Percentiles rank a stretch among this genome's conserved stretches.
phyloP scores from a whole-genome alignment of 306 rosid species.

The Quercus robur region DNA sequence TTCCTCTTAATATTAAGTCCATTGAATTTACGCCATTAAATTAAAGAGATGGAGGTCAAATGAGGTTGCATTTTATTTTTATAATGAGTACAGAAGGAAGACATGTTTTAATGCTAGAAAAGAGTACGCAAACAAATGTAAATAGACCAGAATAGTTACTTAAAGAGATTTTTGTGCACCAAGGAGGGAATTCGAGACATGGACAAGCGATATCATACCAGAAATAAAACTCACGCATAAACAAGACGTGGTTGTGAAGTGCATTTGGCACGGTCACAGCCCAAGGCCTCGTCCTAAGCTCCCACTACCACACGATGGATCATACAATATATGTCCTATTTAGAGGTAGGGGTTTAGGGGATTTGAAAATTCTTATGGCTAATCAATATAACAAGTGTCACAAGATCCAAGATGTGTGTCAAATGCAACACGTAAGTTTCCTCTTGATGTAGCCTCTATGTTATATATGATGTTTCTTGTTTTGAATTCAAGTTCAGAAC shows the following conservation, averaged over 20 bases:
- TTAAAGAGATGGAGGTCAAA: background rate
- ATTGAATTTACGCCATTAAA: background rate
- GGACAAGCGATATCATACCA: background rate
- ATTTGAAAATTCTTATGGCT: too few species aligned
- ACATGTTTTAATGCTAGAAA: background rate
- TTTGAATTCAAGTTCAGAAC: too few species aligned
- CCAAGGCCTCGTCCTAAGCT: too few species aligned
- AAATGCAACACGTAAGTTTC: too few species aligned
- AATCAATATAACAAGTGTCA: too few species aligned
- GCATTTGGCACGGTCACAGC: background rate
- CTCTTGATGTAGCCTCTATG: too few species aligned
- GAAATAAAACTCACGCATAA: background rate
- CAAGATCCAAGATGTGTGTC: too few species aligned
- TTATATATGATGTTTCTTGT: too few species aligned
- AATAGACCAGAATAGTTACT: background rate
- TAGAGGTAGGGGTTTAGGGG: too few species aligned
- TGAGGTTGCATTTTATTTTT: background rate
- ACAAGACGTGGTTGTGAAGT: background rate
- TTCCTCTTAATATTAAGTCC: background rate
- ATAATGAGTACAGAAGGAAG: background rate
- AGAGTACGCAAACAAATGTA: background rate
- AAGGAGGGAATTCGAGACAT: background rate
- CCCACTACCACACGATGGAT: too few species aligned
- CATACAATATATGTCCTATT: too few species aligned
- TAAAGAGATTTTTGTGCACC: background rate